Evolutionary conservation across 1,139 yeast genomes (phyloP), one percentile per base, ranked within the genome.

Genomic region (Kluyveromyces sp.): DNA sequence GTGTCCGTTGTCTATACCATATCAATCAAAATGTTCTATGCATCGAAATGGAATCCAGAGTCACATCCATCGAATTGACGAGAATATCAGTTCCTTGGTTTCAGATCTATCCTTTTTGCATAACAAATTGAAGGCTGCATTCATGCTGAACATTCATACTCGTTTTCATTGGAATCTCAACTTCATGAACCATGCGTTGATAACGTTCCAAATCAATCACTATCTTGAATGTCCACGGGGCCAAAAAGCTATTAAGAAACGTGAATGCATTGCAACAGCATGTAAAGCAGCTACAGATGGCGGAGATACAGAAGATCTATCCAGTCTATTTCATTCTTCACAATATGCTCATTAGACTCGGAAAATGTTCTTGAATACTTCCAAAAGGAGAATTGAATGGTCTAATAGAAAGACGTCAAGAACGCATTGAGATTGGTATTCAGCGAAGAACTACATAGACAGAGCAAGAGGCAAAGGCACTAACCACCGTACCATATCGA

Each of bases 211-310:
- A 71, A 21, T 67, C 77, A 34, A 71, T 88, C 7, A 64, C 65
- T 21, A 74, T 73, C 42, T 69, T 86, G 57, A 85, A 84, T 59
- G 66, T 68, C 25, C 76, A 77, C 56, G 96, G 96, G 37, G 71
- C 84, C 44, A 79, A 79, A 59, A 78, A 81, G 56, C 70, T 87
- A 52, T 67, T 80, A 49, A 73, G 82, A 57, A 86, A 87, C 60
- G 80, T 86, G 34, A 74, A 79, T 47, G 82, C 86, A 0, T 66
- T 87, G 42, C 95, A 85, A 65, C 95, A 86, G 78, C 82, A 73
- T 74, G 83, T 50, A 75, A 88, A 55, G 80, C 79, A 50, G 71
- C 85, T 26, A 74, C 79, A 54, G 64, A 68, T 25, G 73, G 75
- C 43, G 81, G 87, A 0, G 75, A 76, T 43, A 67, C 69, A n/a